phyloP scores from a whole-genome alignment of 208 protist species.

The Trypanosoma platydactyli region DNA sequence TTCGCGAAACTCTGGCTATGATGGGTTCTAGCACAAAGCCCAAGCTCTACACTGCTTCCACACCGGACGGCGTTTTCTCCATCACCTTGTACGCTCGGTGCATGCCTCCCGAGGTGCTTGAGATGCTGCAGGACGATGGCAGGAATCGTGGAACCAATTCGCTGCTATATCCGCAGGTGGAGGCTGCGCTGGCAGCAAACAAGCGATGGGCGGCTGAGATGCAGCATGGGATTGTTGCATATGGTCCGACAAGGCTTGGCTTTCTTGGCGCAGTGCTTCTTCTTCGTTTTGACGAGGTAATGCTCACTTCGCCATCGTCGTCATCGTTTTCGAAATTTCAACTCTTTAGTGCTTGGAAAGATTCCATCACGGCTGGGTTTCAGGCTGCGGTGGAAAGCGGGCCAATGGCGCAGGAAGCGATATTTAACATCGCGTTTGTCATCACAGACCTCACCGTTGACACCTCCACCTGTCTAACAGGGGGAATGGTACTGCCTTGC shows the following conservation, averaged over 20 bases:
- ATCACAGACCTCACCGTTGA: conserved; percentile 69
- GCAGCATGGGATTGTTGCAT: conserved; percentile 56
- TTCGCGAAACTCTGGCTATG: conserved; percentile 77
- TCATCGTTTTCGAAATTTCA: conserved; percentile 13
- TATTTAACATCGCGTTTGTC: conserved; percentile 92
- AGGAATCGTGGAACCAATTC: conserved; percentile 65
- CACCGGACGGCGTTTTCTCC: conserved; percentile 66
- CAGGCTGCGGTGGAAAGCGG: conserved; percentile 93
- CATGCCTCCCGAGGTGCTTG: conserved; percentile 69
- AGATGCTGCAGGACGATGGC: conserved; percentile 71
- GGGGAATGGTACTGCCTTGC: conserved; percentile 93
- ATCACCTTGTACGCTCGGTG: conserved; percentile 74
- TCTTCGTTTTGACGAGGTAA: conserved; percentile 54
- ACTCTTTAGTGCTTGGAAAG: conserved; percentile 54
- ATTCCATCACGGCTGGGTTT: conserved; percentile 95
- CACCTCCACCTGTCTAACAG: conserved; percentile 47
- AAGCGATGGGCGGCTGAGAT: conserved; percentile 58
- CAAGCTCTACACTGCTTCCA: conserved; percentile 61
- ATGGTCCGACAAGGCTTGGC: conserved; percentile 61
- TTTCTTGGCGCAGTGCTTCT: conserved; percentile 80
- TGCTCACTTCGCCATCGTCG: background rate
- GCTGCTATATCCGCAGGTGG: conserved; percentile 39
- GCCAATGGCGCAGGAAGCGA: conserved; percentile 98
- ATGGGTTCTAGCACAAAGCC: conserved; percentile 59
- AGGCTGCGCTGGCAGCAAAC: conserved; percentile 42